Base-by-base conservation (phyloP, 345 rosid genomes). In the Arabis hirsuta region DNA sequence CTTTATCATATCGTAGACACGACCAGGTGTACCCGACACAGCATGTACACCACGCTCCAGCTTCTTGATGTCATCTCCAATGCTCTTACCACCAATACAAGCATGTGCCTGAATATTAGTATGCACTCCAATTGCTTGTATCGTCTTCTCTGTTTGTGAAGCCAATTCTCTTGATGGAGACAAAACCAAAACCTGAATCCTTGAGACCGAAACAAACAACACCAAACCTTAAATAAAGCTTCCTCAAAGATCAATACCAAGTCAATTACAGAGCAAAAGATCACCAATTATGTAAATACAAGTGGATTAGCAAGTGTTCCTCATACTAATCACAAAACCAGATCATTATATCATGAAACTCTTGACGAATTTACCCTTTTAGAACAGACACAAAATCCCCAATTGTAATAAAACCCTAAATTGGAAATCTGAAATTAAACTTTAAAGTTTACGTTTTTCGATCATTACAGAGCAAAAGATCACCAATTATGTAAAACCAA, bases 1-100 rank as follows among this genome's bases (percentile, higher is more conserved):
- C 86, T 91, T 95, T 80, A 95, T 91, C 99, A 95, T 95, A 62
- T 91, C 97, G 48, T 89, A 89, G 7, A 95, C 99, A 79, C 97
- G 87, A 22, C 99, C 97, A 3, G 97, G 99, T 22, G 99, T 91
- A 62, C 97, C 97, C 1, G 97, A 91, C 13, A 95, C 99, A 46
- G 88, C 86, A 9, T 80, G 81, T n/a, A 76, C 80, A 57, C 84
- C 81, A 46, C 76, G 53, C 73, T 81, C 84, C 3, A 81, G 84
- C 77, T 91, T 94, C 72, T 91, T 85, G 32, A 94, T 91, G 69
- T 94, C 98, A 62, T 94, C 98, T 4, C 97, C 98, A 2, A 91
- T 87, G 77, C 96, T 95, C 81, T 91, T 95, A 43, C 99, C 97
- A 71, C 99, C 99, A 44, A 95, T 71, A 16, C 97, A 95, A 0